Percentiles rank a stretch among this genome's conserved stretches.
phyloP scores from a whole-genome alignment of 768 basidiomycete genomes.

The Hygrocybe coccinea region DNA sequence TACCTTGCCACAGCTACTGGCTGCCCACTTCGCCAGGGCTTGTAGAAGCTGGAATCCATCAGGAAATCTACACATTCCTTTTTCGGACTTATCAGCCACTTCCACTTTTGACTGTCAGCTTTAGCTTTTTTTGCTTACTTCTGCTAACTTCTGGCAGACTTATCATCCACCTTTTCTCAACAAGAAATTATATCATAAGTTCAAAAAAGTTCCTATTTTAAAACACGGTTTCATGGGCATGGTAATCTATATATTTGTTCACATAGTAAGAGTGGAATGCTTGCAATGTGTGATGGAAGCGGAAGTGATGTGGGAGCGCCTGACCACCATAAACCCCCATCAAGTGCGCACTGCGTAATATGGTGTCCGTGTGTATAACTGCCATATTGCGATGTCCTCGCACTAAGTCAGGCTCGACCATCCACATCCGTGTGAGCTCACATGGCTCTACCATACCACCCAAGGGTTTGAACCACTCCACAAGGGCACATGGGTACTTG shows the following conservation, averaged over 20 bases:
- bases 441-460: conserved; percentile 11
- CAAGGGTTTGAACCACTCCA: conserved; percentile 25
- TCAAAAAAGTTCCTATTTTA: too few species aligned
- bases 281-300: conserved; percentile 20
- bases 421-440: conserved; percentile 21
- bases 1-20: too few species aligned
- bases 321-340: conserved; percentile 23
- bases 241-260: too few species aligned
- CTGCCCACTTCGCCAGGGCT: too few species aligned
- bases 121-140: too few species aligned
- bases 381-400: conserved; percentile 8
- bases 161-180: too few species aligned
- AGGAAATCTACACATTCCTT: background rate
- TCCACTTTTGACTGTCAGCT: too few species aligned
- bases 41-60: conserved; percentile 5
- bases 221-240: too few species aligned
- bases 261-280: conserved; percentile 21
- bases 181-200: too few species aligned
- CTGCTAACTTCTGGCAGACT: too few species aligned
- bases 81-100: too few species aligned
- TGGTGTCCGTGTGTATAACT: conserved; percentile 28
- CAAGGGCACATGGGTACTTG: conserved; percentile 25
- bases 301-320: conserved; percentile 16
- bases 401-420: conserved; percentile 24
- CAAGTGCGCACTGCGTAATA: conserved; percentile 30